Evolutionary conservation across 345 rosid genomes (phyloP), one percentile per base, ranked within the genome.

Genomic region (Laguncularia racemosa): DNA sequence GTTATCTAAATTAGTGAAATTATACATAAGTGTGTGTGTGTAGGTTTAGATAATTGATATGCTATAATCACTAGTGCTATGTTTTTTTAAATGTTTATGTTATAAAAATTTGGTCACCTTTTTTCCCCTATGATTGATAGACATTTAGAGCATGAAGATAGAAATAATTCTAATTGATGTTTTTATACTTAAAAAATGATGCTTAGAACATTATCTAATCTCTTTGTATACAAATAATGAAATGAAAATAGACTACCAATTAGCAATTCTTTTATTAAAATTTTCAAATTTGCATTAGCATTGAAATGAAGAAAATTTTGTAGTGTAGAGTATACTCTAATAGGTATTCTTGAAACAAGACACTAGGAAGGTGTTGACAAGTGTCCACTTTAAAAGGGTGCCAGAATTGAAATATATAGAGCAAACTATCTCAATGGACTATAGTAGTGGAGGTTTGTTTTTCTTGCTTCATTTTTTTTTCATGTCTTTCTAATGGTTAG

Each of bases 391-490:
- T 62, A 46, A 57, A 67, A 92, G 98, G 98, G 95, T 13, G 71
- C 73, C 60, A 85, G 87, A 33, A 68, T 92, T 65, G 98, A 96
- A 44, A 79, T 92, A 28, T 92, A 86, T 57, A 96, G 98, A 72
- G 74, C 83, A 23, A 92, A 92, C 71, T 89, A 96, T 67, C 97
- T 6, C 85, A 92, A 49, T 92, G 98, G 98, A 76, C 82, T 75
- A 73, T 76, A 61, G 95, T 95, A 21, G 89, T 92, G 98, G 93
- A 92, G 93, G 98, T 88, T 54, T 65, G 44, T 44, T 64, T 26
- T 56, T 64, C 50, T n/a, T n/a, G n/a, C 45, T 43, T 11, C 17
- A 53, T 33, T 12, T 43, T 17, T 40, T 51, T 9, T 26, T 13
- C 33, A 46, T 18, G 20, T 59, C 28, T 45, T 44, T 14, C 20